phyloP scores from a whole-genome alignment of 768 basidiomycete genomes.

The Imleria badia region DNA sequence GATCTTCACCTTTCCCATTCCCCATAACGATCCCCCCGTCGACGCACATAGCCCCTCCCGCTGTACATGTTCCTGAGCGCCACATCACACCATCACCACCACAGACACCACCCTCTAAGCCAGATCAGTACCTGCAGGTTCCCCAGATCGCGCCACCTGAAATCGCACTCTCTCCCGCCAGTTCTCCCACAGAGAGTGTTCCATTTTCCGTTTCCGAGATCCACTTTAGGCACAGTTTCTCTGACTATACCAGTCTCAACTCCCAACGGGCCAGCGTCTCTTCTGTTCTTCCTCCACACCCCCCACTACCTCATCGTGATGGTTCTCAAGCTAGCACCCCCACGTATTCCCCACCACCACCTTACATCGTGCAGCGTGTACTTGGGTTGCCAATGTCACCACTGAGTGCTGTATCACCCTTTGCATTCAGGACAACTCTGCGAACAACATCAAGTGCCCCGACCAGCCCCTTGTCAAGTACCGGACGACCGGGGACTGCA shows the following conservation, averaged over 20 bases:
- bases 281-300: slow-evolving; percentile 43
- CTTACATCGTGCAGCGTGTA: slow-evolving; percentile 33
- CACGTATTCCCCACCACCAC: slow-evolving; percentile 21
- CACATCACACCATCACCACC: slow-evolving; percentile 20
- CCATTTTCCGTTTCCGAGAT: slow-evolving; percentile 56
- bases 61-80: slow-evolving; percentile 16
- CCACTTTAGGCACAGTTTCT: slow-evolving; percentile 44
- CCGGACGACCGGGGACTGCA: slow-evolving; percentile 8
- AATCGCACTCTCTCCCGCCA: slow-evolving; percentile 29
- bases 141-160: slow-evolving; percentile 25
- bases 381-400: slow-evolving; percentile 30
- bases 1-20: slow-evolving; percentile 41
- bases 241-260: slow-evolving; percentile 30
- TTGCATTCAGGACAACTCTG: not conserved
- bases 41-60: slow-evolving; percentile 28
- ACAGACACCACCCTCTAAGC: slow-evolving; percentile 2
- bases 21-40: slow-evolving; percentile 47
- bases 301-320: slow-evolving; percentile 35
- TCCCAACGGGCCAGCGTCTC: slow-evolving; percentile 34
- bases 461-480: not conserved
- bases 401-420: slow-evolving; percentile 12
- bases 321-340: slow-evolving; percentile 20
- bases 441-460: not conserved
- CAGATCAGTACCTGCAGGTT: slow-evolving; percentile 30
- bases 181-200: slow-evolving; percentile 57